A percentile compares a stretch with the other conserved stretches of the same genome.
Conservation (phyloP, 108 stramenopile species). For the Cylindrotheca fusiformis region DNA sequence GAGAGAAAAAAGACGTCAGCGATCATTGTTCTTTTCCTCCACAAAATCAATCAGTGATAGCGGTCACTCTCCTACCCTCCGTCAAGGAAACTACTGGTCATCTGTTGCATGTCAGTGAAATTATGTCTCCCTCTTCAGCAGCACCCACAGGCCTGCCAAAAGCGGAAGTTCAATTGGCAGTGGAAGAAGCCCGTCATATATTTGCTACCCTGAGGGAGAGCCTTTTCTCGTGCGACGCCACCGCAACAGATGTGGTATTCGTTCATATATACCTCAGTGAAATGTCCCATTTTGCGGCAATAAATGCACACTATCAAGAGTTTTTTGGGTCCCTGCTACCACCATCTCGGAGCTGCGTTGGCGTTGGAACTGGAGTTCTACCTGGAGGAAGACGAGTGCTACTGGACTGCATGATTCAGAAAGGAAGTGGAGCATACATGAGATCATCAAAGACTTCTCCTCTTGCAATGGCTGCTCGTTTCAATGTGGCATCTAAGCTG, state of each 20-base stretch:
- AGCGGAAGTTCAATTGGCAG: constrained; percentile 59
- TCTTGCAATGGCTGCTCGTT: constrained; percentile 39
- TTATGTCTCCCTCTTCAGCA: constrained; percentile 54
- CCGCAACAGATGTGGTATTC: constrained; percentile 79
- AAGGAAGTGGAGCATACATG: constrained; percentile 72
- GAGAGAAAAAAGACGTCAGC: too few relatives aligned
- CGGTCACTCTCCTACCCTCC: constrained; percentile 31
- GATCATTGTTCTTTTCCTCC: too few relatives aligned
- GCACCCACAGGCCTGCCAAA: background rate
- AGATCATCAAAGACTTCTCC: constrained; percentile 19
- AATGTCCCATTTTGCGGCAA: constrained; percentile 86
- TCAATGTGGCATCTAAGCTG: constrained; percentile 51
- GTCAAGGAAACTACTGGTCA: constrained; percentile 55
- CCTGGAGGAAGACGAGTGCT: constrained; percentile 74
- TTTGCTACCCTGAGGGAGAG: constrained; percentile 38
- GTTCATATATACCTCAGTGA: constrained; percentile 91
- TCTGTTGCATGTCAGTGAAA: constrained; percentile 66
- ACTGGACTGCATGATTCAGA: constrained; percentile 78
- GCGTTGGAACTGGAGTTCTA: constrained; percentile 56
- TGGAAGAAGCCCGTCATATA: constrained; percentile 52
- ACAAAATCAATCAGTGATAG: too few relatives aligned
- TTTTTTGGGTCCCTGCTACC: constrained; percentile 78
- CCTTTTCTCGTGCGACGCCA: constrained; percentile 36
- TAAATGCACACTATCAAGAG: constrained; percentile 85
- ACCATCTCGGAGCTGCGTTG: constrained; percentile 84